Percentiles rank a stretch among this genome's conserved stretches.
Evolutionary conservation across 1,284 basidiomycete species (phyloP).

Genomic region (Puccinia triticina): DNA sequence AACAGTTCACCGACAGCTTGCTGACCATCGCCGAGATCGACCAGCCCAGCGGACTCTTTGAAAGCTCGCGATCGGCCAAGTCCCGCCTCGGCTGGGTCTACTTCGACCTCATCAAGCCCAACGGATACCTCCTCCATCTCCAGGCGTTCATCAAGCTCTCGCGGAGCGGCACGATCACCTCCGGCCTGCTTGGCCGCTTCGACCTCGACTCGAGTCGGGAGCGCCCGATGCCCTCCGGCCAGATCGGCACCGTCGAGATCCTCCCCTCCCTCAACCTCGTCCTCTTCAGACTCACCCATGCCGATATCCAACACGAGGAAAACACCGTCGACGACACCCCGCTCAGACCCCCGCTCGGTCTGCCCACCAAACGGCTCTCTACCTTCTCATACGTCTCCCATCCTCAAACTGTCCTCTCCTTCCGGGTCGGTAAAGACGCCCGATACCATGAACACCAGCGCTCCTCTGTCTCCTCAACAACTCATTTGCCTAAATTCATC

Average conservation of each 20-base stretch:
- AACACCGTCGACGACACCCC: conserved; percentile 44
- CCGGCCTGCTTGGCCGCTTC: conserved; percentile 15
- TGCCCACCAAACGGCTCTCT: conserved; percentile 33
- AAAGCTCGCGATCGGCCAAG: neutral
- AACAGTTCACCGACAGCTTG: neutral
- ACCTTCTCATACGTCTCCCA: conserved; percentile 33
- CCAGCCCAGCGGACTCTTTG: neutral
- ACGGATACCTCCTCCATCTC: conserved; percentile 35
- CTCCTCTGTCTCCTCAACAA: neutral
- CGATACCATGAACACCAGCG: conserved; percentile 44
- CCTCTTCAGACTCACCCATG: conserved; percentile 2
- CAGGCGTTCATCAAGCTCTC: conserved; percentile 29
- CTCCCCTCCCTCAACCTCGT: neutral
- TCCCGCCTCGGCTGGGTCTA: conserved; percentile 30
- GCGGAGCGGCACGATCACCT: neutral
- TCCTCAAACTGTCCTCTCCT: conserved; percentile 2
- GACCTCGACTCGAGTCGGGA: conserved; percentile 26
- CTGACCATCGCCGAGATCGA: conserved; percentile 17
- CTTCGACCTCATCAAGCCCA: conserved; percentile 35
- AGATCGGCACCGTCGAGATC: conserved; percentile 15
- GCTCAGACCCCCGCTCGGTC: conserved; percentile 5
- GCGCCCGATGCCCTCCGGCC: conserved; percentile 40
- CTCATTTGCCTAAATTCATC: neutral
- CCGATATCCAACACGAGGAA: neutral
- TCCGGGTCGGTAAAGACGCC: conserved; percentile 29